Base-by-base conservation (phyloP, 1,284 basidiomycete species). In the Mycena sp. region DNA sequence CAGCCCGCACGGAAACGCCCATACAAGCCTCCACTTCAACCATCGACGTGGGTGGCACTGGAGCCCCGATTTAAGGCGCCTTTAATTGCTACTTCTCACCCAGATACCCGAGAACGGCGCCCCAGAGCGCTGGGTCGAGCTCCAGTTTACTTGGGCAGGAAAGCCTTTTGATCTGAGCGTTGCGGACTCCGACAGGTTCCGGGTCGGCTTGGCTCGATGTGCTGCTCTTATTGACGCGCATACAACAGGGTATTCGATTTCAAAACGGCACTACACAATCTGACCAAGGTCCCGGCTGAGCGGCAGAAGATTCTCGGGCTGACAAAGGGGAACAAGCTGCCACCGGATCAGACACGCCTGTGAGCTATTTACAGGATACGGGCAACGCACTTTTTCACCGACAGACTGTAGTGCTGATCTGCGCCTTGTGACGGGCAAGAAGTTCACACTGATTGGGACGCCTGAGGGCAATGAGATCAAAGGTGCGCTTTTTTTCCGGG, bases 261-360 rank as follows among this genome's bases (percentile, higher is more conserved):
- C 67, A 91, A 91, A 76, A 78, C 81, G 19, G 75, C 82, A 9
- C 75, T 98, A 38, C 85, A 90, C 67, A 83, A 80, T 32, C 74
- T 95, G 60, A 97, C 95, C 1, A 85, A 84, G 61, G 93, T 98
- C 2, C 94, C 95, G 3, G 85, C 89, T 26, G 92, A 93, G 68
- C 83, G 94, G 17, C 94, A 97, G 80, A 97, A 98, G 82, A 90
- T 97, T 57, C 82, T 96, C 14, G 94, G 94, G 1, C 78, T 97
- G 28, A 88, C 92, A 37, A 94, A 93, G 70, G 93, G 93, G 37
- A 67, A 67, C 51, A 95, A 93, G 74, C 79, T 96, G 12, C 92
- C 93, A 5, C 80, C 85, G 3, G 92, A 95, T 70, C 86, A 91
- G 64, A 86, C 79, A 50, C 82, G 84, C 63, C 85, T 93, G 87